phyloP scores from a whole-genome alignment of 805 yeast genomes.

The Metschnikowia vanudenii region DNA sequence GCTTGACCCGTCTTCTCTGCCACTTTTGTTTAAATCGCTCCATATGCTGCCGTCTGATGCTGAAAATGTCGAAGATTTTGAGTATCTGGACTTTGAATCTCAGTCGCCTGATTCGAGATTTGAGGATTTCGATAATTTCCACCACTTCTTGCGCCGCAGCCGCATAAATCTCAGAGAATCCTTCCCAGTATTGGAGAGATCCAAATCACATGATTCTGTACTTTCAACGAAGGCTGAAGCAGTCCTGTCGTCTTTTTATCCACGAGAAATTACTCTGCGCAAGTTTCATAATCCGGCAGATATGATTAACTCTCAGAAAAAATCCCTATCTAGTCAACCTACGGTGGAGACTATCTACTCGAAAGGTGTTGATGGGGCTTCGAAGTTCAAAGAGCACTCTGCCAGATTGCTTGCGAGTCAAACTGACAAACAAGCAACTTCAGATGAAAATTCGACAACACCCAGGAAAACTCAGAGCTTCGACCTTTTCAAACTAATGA shows the following conservation, averaged over 20 bases:
- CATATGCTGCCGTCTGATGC: not conserved
- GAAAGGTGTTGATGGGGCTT: slow-evolving; percentile 11
- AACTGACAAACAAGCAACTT: not conserved
- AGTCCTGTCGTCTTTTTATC: not conserved
- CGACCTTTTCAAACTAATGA: slow-evolving; percentile 22
- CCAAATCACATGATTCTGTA: slow-evolving; percentile 28
- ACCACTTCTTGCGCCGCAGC: slow-evolving; percentile 32
- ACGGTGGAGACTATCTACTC: slow-evolving; percentile 34
- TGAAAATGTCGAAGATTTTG: slow-evolving; percentile 4
- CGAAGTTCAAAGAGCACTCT: slow-evolving; percentile 19
- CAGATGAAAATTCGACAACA: slow-evolving; percentile 1
- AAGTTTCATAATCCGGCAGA: slow-evolving; percentile 41
- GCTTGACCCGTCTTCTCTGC: slow-evolving; percentile 9
- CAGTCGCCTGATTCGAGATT: slow-evolving; percentile 6
- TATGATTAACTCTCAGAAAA: slow-evolving; percentile 18
- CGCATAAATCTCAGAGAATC: slow-evolving; percentile 30
- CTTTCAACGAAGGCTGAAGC: slow-evolving; percentile 11
- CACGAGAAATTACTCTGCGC: slow-evolving; percentile 1
- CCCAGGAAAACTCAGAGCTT: slow-evolving; percentile 19
- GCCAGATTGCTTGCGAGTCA: slow-evolving; percentile 15
- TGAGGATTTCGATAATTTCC: slow-evolving; percentile 25
- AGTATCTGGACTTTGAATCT: slow-evolving; percentile 5
- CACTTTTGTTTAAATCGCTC: slow-evolving; percentile 8
- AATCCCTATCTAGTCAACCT: slow-evolving; percentile 19
- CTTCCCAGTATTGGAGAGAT: slow-evolving; percentile 28